Evolutionary conservation across 768 basidiomycete genomes (phyloP), one percentile per base, ranked within the genome.

Genomic region (Trametes gibbosa): DNA sequence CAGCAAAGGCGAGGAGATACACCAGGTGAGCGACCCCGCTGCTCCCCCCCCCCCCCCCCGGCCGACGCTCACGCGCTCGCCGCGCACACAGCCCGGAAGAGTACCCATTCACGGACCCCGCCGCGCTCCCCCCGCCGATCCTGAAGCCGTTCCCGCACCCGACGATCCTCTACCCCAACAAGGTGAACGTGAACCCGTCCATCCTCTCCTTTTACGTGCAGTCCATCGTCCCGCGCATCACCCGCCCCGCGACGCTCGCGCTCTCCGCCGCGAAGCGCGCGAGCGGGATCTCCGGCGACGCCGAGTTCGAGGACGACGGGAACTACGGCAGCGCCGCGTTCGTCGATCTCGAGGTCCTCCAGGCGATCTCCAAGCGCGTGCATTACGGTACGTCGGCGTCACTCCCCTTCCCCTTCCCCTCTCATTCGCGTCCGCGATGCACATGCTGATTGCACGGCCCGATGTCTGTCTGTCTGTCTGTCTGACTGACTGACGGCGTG

Each of bases 271-370:
- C 76, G 45, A 91, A 89, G 65, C 85, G 86, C 27, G 82, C 84
- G 1, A 77, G 79, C 47, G 89, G 90, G 12, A 84, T 90, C 65
- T 71, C 71, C 16, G 86, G 85, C 1, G 83, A 84, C 61, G 84
- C 79, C 21, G 89, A 90, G 70, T 84, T 79, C 69, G 87, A 94
- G 63, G 95, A 98, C 71, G 97, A 99, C 67, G 95, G 95, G 27
- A 99, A 99, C 73, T 97, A 99, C 70, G 97, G 97, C 17, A 95
- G 92, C 69, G 88, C 94, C 0, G 92, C 94, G 1, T 95, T 92
- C 27, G 83, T 97, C 58, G 97, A 99, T 69, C 84, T 99, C 25
- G 95, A 98, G 73, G 87, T 94, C 2, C 81, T 99, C n/a, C 95
- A 98, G 70, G 89, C 95, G n/a, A 89, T 99, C 70, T 95, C 92